Conservation (phyloP, 2,329 filamentous ascomycete genomes). For the Ceratocystis colombiana region DNA sequence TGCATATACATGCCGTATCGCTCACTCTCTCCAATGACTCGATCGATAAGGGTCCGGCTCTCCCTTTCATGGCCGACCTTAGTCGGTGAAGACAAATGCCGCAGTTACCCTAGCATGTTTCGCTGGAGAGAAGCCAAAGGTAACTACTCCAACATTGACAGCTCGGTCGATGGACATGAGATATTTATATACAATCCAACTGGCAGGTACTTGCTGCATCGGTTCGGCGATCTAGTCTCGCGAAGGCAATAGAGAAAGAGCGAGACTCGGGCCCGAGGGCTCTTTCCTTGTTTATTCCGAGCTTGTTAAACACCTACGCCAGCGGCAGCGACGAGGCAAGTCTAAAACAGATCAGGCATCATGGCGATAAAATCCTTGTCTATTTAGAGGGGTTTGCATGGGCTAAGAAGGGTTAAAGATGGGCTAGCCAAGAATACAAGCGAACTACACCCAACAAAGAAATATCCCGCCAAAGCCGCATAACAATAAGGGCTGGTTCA, state of each 20-base stretch:
- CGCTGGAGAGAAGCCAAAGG: neutral
- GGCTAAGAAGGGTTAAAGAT: neutral
- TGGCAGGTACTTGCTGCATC: neutral
- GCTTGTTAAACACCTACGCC: neutral
- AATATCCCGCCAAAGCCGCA: neutral
- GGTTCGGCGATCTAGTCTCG: neutral
- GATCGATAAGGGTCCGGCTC: neutral
- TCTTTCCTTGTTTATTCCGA: constrained; percentile 10
- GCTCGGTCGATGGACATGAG: neutral
- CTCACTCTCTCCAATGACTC: too few species aligned
- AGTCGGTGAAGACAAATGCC: constrained; percentile 13
- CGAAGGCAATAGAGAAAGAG: neutral
- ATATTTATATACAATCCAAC: neutral
- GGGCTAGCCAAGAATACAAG: neutral
- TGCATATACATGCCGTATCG: neutral
- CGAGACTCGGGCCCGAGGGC: constrained; percentile 3
- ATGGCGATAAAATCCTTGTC: neutral
- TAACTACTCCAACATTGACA: neutral
- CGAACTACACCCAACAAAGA: neutral
- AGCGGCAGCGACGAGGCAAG: neutral
- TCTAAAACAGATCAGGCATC: neutral
- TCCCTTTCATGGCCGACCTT: neutral
- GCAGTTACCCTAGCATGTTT: neutral
- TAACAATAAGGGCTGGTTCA: neutral
- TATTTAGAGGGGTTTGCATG: neutral